Percentiles rank a stretch among this genome's conserved stretches.
phyloP scores from a whole-genome alignment of 2,329 filamentous ascomycete genomes.

The Pseudogymnoascus sp. region DNA sequence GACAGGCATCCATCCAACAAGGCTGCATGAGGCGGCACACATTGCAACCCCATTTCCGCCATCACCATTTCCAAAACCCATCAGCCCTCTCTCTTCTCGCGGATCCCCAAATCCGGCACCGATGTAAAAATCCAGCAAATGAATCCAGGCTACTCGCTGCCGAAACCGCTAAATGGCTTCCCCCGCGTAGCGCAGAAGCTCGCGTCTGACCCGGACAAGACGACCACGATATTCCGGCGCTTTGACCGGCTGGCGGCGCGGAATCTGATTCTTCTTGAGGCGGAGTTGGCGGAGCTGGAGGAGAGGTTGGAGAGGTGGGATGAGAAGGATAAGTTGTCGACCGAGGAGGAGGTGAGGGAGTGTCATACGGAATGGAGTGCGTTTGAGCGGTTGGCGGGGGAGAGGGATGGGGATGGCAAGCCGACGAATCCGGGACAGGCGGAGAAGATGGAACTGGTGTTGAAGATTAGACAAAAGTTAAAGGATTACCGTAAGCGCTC shows the following conservation, averaged over 20 bases:
- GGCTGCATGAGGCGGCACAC: neutral
- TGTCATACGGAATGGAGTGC: constrained; percentile 14
- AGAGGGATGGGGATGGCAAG: neutral
- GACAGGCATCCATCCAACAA: neutral
- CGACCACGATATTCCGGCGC: constrained; percentile 7
- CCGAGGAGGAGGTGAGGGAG: constrained; percentile 10
- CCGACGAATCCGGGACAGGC: constrained; percentile 8
- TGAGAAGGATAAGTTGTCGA: constrained; percentile 13
- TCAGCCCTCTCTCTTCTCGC: neutral
- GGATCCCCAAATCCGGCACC: neutral
- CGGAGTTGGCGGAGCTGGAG: constrained; percentile 12
- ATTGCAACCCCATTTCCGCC: neutral
- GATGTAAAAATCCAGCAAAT: neutral
- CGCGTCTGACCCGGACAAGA: neutral
- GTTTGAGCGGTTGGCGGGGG: constrained; percentile 11
- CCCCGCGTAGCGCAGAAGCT: neutral
- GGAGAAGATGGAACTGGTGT: constrained; percentile 13
- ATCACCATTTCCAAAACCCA: neutral
- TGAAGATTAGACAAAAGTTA: constrained; percentile 15
- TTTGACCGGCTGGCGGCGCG: constrained; percentile 12
- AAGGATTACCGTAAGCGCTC: constrained; percentile 16
- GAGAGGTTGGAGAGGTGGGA: constrained; percentile 11
- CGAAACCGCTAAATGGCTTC: constrained; percentile 9
- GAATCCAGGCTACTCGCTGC: neutral
- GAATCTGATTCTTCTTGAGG: constrained; percentile 10